A percentile compares a stretch with the other conserved stretches of the same genome.
Conservation (phyloP, 345 rosid genomes). For the Passiflora organensis region DNA sequence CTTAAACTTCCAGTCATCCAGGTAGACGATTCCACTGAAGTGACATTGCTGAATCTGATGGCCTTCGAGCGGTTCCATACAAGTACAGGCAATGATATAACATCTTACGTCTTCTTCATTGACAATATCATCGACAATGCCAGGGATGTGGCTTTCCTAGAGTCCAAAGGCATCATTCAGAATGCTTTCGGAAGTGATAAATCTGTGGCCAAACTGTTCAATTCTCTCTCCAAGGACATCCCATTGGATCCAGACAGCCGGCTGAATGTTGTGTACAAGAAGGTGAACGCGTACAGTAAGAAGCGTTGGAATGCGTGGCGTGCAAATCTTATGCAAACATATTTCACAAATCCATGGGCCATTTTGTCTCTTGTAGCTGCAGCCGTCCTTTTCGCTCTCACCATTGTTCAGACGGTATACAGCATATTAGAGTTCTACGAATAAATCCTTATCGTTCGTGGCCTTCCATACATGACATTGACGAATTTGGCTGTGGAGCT, state of each 20-base stretch:
- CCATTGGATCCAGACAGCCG: conserved; percentile 31
- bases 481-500: too few relatives aligned
- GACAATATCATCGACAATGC: conserved; percentile 38
- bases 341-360: conserved; percentile 54
- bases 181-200: conserved; percentile 44
- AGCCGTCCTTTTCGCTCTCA: conserved; percentile 40
- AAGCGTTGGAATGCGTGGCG: conserved; percentile 42
- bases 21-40: conserved; percentile 33
- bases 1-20: conserved; percentile 27
- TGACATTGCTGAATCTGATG: conserved; percentile 32
- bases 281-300: conserved; percentile 30
- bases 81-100: conserved; percentile 40
- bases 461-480: too few relatives aligned
- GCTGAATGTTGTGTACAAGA: conserved; percentile 23
- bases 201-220: conserved; percentile 44
- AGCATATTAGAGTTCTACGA: conserved; percentile 16
- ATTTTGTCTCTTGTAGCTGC: conserved; percentile 33
- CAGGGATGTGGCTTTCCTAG: conserved; percentile 39
- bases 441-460: too few relatives aligned
- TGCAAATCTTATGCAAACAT: conserved; percentile 38
- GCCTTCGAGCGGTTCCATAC: conserved; percentile 41
- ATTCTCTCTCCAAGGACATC: conserved; percentile 33
- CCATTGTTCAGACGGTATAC: conserved; percentile 30
- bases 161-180: conserved; percentile 39
- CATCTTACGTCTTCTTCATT: conserved; percentile 43